Conservation (phyloP, 208 protist genomes). For the Naegleria fowleri region DNA sequence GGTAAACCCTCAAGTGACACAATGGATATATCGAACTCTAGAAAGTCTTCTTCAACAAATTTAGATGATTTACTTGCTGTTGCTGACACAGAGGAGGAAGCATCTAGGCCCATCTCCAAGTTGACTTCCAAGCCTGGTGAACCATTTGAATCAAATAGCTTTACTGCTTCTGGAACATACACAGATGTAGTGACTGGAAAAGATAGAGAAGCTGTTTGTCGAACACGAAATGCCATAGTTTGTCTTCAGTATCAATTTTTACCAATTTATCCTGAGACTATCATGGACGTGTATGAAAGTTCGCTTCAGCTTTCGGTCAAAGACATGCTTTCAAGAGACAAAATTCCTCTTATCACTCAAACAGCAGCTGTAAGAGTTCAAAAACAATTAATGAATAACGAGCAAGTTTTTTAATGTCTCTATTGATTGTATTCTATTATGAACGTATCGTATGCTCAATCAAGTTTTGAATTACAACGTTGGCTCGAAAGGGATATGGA, state of each 20-base stretch:
- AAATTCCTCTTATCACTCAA: constrained; percentile 1
- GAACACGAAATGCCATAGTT: not conserved
- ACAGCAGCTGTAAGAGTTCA: not conserved
- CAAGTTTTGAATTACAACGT: not conserved
- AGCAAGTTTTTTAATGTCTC: not conserved
- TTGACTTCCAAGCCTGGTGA: not conserved
- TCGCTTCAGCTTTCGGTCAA: not conserved
- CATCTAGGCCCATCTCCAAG: not conserved
- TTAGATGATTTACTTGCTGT: not conserved
- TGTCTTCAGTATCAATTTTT: constrained; percentile 10
- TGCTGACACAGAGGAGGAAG: not conserved
- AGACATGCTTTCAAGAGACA: not conserved
- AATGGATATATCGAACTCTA: not conserved
- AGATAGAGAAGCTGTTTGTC: not conserved
- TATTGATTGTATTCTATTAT: too few species aligned
- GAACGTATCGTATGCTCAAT: not conserved
- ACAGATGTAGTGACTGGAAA: not conserved
- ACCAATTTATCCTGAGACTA: constrained; percentile 22
- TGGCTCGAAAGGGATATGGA: not conserved
- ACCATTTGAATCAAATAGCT: not conserved
- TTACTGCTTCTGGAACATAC: not conserved
- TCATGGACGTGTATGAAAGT: constrained; percentile 7
- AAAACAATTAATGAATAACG: not conserved
- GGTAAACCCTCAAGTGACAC: not conserved
- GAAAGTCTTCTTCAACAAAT: not conserved